These are phyloP conservation scores for Cafeteria roenbergensis DNA, from an alignment of 108 stramenopile genomes.

Conservation along the genomic window DNA sequence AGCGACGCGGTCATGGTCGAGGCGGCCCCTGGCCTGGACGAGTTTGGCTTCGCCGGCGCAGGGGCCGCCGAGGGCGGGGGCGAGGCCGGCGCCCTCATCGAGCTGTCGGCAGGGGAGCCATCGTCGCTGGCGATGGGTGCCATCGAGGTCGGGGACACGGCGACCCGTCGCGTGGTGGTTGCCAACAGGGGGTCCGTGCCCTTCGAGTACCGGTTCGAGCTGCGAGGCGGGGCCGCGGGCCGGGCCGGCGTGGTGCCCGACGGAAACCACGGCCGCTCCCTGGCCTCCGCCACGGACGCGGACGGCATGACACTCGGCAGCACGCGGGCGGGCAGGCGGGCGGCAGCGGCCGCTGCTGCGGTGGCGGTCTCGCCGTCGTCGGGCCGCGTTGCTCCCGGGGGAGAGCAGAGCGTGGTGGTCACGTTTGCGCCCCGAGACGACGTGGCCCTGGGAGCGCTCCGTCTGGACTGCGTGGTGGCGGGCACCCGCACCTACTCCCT, in stretches of 20 bases:
- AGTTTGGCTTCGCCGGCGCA: too few relatives aligned
- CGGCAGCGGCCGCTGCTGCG: too few relatives aligned
- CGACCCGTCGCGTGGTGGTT: background rate
- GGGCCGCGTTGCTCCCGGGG: background rate
- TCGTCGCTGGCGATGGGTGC: too few relatives aligned
- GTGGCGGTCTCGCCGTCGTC: background rate
- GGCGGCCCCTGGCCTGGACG: too few relatives aligned
- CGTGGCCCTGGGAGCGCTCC: slow-evolving; percentile 11
- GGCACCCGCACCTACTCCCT: slow-evolving; percentile 3
- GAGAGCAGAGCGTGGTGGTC: background rate
- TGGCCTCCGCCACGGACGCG: too few relatives aligned
- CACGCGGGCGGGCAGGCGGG: too few relatives aligned
- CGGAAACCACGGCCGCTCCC: too few relatives aligned
- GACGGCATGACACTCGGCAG: too few relatives aligned
- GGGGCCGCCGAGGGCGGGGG: slow-evolving; percentile 9
- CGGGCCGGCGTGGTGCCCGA: too few relatives aligned
- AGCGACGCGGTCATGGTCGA: slow-evolving; percentile 19
- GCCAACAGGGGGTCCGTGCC: background rate
- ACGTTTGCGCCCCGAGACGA: background rate
- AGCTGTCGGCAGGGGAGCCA: background rate
- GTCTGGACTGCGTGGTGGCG: slow-evolving; percentile 31
- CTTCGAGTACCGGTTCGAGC: too few relatives aligned
- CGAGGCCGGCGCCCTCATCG: slow-evolving; percentile 4
- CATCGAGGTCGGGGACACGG: slow-evolving; percentile 17
- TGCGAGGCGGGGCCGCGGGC: too few relatives aligned